A percentile compares a stretch with the other conserved stretches of the same genome.
These are phyloP conservation scores for Talaromyces sp. DNA, from an alignment of 2,329 filamentous ascomycete species.

Conservation along the genomic window DNA sequence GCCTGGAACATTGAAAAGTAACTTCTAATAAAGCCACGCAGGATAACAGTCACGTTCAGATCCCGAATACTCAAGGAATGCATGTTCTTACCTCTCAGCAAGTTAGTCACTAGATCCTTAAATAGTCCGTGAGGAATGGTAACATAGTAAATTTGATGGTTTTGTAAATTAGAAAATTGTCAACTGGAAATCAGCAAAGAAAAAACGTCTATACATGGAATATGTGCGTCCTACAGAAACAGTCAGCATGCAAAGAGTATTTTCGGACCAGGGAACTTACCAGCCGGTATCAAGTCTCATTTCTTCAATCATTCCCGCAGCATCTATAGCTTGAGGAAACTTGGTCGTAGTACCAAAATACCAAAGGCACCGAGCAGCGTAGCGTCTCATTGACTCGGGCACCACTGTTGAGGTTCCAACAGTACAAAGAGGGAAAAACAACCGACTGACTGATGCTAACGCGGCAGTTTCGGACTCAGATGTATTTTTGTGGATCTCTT, in stretches of 20 bases:
- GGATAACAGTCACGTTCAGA: too few relatives aligned
- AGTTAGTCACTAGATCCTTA: too few relatives aligned
- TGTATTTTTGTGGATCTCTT: not conserved
- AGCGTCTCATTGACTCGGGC: not conserved
- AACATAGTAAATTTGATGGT: too few relatives aligned
- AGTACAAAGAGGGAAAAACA: not conserved
- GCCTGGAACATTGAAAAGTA: too few relatives aligned
- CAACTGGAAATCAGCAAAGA: not conserved
- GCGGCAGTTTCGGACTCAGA: not conserved
- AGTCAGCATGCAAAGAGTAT: not conserved
- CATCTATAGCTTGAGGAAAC: too few relatives aligned
- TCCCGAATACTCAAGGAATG: too few relatives aligned
- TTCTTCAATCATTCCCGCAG: too few relatives aligned
- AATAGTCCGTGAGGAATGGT: too few relatives aligned
- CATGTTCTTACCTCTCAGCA: too few relatives aligned
- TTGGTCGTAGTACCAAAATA: too few relatives aligned
- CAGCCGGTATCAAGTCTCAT: not conserved
- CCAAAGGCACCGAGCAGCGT: not conserved
- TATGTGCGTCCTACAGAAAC: not conserved
- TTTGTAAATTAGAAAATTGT: too few relatives aligned
- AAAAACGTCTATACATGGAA: not conserved
- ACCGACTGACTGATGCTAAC: not conserved
- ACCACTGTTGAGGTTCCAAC: not conserved
- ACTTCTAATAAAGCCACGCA: too few relatives aligned
- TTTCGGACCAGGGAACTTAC: not conserved